Conservation (phyloP, 2,329 filamentous ascomycete genomes). For the Fusarium ramigenum region DNA sequence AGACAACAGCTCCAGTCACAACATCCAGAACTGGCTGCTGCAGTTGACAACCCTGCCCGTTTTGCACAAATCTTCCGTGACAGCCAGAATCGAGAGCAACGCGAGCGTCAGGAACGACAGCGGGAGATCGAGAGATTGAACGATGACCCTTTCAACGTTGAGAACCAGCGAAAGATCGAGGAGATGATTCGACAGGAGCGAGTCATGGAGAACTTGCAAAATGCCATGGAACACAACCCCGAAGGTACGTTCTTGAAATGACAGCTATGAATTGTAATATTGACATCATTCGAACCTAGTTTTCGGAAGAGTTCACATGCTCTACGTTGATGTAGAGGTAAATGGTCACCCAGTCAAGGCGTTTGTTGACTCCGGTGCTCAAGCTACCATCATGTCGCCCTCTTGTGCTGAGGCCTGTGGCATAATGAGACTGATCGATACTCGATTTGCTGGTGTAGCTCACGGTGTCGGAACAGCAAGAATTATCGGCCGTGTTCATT, state of each 20-base stretch:
- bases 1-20: conserved; percentile 75
- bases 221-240: conserved; percentile 96
- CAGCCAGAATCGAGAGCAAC: conserved; percentile 74
- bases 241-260: conserved; percentile 74
- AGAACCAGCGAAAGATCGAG: conserved; percentile 90
- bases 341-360: conserved; percentile 94
- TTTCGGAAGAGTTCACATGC: conserved; percentile 93
- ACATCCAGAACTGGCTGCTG: conserved; percentile 80
- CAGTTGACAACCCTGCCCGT: conserved; percentile 76
- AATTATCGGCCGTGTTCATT: conserved; percentile 94
- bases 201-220: conserved; percentile 94
- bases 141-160: conserved; percentile 92
- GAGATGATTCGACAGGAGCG: conserved; percentile 96
- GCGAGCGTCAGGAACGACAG: conserved; percentile 79
- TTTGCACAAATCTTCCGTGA: conserved; percentile 79
- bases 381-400: conserved; percentile 99
- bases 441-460: conserved; percentile 89
- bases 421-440: conserved; percentile 96
- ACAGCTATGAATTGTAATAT: not conserved
- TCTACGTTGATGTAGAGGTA: conserved; percentile 95
- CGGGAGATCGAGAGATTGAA: conserved; percentile 87
- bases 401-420: conserved; percentile 89
- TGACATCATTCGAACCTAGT: conserved; percentile 60
- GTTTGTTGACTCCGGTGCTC: conserved; percentile 95
- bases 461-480: conserved; percentile 93